Base-by-base conservation (phyloP, 805 yeast species). In the Hanseniaspora valbyensis region DNA sequence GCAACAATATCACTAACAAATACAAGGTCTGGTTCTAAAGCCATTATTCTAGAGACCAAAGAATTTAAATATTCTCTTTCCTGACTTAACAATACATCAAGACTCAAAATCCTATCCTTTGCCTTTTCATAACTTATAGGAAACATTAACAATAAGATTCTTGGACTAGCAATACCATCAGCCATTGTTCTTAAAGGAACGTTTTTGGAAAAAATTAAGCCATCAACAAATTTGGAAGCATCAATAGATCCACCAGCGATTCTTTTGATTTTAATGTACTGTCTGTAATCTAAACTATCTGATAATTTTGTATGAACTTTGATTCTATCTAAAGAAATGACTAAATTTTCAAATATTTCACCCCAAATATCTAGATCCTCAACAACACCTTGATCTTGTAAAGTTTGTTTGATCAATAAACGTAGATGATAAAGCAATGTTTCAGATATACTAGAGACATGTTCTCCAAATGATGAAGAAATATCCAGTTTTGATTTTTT, bases 171-270 rank as follows among this genome's bases (percentile, higher is more conserved):
- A 7, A 94, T 70, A 22, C 62, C 60, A 5, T 76, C 63, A 0
- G 87, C 76, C 98, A 92, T 94, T 1, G 75, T 63, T 59, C 81
- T 85, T 34, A 84, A 70, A 3, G 95, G 95, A 40, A 89, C 69
- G 16, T 80, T 77, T 56, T 88, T 87, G 0, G 96, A 83, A 64
- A 89, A 87, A 2, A 86, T 82, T 4, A 86, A 65, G 0, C 98
- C 99, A 59, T 83, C 80, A 3, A 90, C 63, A 28, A 76, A 73
- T 25, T 67, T 67, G 0, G 90, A 77, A 39, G 83, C 80, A 4
- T 69, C 66, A 1, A 81, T 75, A 1, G 62, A 53, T 0, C 94
- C 92, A 1, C 98, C 97, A 0, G 81, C 72, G 8, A 90, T 77
- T 53, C 87, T 73, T 61, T 92, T 94, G 41, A 92, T 72, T 60